These are phyloP conservation scores for Ustilago sp. DNA, from an alignment of 1,284 basidiomycete genomes.

Conservation along the genomic window DNA sequence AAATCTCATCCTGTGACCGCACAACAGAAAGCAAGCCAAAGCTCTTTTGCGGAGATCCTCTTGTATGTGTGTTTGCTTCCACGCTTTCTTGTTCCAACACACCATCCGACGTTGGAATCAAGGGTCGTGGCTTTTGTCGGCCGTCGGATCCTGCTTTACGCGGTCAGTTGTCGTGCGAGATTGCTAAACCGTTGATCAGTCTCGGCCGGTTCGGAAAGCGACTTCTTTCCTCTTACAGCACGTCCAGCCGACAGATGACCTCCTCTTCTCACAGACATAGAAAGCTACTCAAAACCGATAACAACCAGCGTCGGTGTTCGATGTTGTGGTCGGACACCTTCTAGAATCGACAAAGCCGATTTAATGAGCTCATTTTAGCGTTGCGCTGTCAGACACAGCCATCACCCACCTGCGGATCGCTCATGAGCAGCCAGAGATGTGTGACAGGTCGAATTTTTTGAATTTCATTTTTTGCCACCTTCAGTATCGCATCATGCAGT, in stretches of 20 bases:
- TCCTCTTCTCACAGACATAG: too few species aligned
- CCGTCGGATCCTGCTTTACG: slow-evolving; percentile 19
- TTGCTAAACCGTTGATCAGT: not conserved
- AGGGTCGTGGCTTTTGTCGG: slow-evolving; percentile 45
- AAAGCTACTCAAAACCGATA: not conserved
- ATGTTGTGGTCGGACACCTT: not conserved
- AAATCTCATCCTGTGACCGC: not conserved
- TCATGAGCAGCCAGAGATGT: slow-evolving; percentile 16
- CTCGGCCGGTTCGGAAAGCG: slow-evolving; percentile 24
- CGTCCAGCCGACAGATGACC: too few species aligned
- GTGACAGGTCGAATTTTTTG: slow-evolving; percentile 36
- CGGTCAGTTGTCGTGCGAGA: slow-evolving; percentile 21
- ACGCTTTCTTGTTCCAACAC: too few species aligned
- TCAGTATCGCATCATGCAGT: not conserved
- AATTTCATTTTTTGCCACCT: not conserved
- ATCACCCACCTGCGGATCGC: not conserved
- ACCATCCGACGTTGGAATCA: not conserved
- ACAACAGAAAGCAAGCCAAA: not conserved
- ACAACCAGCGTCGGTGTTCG: not conserved
- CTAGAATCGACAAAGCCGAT: not conserved
- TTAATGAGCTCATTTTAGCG: not conserved
- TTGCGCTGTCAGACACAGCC: not conserved
- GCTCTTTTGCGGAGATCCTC: not conserved
- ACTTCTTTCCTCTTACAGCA: not conserved
- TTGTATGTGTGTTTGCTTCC: not conserved